These are phyloP conservation scores for Mortierella sp. DNA, from an alignment of 371 early-diverging fungal genomes.

Conservation along the genomic window DNA sequence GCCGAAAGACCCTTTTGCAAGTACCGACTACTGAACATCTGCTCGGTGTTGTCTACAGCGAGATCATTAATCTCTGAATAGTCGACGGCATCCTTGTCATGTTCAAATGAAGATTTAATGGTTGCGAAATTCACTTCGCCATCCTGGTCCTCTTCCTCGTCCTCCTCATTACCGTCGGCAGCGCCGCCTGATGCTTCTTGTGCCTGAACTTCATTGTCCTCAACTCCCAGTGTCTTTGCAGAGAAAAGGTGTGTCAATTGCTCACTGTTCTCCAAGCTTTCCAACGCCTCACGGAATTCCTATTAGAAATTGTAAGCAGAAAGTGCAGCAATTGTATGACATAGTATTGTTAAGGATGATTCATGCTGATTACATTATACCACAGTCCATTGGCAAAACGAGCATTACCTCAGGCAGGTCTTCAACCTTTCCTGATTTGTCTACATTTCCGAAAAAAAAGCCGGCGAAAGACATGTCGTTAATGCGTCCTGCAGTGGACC, in stretches of 20 bases:
- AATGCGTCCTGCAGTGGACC: conserved; percentile 8
- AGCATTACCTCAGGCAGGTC: conserved; percentile 71
- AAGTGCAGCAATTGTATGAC: not conserved
- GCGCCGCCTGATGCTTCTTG: conserved; percentile 23
- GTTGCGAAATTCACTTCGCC: conserved; percentile 49
- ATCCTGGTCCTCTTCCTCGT: conserved; percentile 57
- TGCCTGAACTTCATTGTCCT: conserved; percentile 41
- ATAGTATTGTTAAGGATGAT: not conserved
- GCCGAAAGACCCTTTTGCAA: conserved; percentile 32
- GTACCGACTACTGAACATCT: conserved; percentile 45
- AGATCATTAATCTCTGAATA: conserved; percentile 87
- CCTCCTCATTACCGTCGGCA: conserved; percentile 57
- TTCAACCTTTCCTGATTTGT: conserved; percentile 86
- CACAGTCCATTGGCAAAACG: not conserved
- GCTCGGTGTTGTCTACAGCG: conserved; percentile 74
- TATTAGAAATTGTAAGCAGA: conserved; percentile 33
- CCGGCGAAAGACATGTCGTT: conserved; percentile 70
- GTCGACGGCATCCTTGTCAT: conserved; percentile 81
- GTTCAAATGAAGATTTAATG: conserved; percentile 57
- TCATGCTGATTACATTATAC: too few species aligned
- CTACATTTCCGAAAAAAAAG: conserved; percentile 92
- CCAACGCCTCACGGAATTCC: conserved; percentile 78
- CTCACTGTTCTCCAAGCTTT: conserved; percentile 64
- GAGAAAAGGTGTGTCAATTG: conserved; percentile 66
- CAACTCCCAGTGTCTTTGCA: conserved; percentile 69